A percentile compares a stretch with the other conserved stretches of the same genome.
phyloP scores from a whole-genome alignment of 495 filamentous ascomycete species.

The Aspergillus homomorphus region DNA sequence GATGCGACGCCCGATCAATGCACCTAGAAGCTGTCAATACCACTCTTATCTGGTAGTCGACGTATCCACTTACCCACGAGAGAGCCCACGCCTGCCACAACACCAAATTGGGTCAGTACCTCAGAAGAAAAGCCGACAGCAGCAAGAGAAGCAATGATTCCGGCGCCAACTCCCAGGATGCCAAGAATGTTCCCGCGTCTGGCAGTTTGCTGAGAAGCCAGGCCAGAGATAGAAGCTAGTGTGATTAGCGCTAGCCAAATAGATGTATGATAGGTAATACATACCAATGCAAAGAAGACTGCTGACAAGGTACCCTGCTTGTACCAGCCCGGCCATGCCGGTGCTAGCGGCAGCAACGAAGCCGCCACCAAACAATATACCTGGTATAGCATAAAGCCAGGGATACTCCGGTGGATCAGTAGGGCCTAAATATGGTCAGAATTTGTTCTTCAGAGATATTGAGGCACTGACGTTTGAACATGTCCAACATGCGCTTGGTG shows the following conservation, averaged over 20 bases:
- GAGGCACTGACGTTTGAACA: slow-evolving; percentile 65
- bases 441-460: neutral
- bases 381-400: slow-evolving; percentile 77
- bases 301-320: slow-evolving; percentile 77
- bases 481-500: slow-evolving; percentile 86
- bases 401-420: slow-evolving; percentile 81
- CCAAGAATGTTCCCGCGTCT: slow-evolving; percentile 77
- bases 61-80: slow-evolving; percentile 40
- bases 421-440: slow-evolving; percentile 44
- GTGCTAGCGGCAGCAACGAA: slow-evolving; percentile 72
- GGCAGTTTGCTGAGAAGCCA: slow-evolving; percentile 74
- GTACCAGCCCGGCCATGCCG: slow-evolving; percentile 74
- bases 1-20: slow-evolving; percentile 75
- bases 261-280: slow-evolving; percentile 6
- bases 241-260: neutral
- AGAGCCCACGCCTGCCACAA: slow-evolving; percentile 65
- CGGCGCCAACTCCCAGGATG: slow-evolving; percentile 73
- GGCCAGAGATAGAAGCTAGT: slow-evolving; percentile 58
- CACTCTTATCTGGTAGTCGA: neutral
- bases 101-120: slow-evolving; percentile 67
- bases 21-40: slow-evolving; percentile 32
- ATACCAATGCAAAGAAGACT: slow-evolving; percentile 68
- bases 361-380: slow-evolving; percentile 68
- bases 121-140: slow-evolving; percentile 75
- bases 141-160: slow-evolving; percentile 71